A percentile compares a stretch with the other conserved stretches of the same genome.
phyloP scores from a whole-genome alignment of 768 basidiomycete genomes.

The Pleurotus ostreatus region DNA sequence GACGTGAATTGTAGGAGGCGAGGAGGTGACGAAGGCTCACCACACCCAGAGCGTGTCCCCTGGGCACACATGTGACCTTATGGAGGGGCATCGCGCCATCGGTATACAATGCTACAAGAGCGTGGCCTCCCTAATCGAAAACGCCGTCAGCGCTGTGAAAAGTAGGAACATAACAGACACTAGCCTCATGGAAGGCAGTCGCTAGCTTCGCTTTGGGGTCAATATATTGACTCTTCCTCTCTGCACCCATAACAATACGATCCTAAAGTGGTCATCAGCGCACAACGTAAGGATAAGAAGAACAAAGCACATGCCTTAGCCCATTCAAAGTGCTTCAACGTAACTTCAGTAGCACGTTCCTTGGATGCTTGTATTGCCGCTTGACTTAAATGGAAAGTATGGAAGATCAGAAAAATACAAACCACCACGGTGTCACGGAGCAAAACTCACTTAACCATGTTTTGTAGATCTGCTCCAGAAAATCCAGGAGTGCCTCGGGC shows the following conservation, averaged over 20 bases:
- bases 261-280: conserved; percentile 44
- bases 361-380: conserved; percentile 95
- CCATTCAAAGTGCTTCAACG: conserved; percentile 91
- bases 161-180: conserved; percentile 19
- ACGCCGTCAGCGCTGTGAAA: conserved; percentile 7
- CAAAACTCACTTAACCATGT: conserved; percentile 85
- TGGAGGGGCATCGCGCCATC: conserved; percentile 95
- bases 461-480: conserved; percentile 95
- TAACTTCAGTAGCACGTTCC: conserved; percentile 71
- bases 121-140: conserved; percentile 73
- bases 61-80: conserved; percentile 96
- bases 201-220: conserved; percentile 81
- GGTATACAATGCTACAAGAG: conserved; percentile 91
- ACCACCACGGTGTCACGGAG: not conserved
- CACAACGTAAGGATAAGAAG: not conserved
- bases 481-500: conserved; percentile 95
- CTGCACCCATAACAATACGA: conserved; percentile 95
- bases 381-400: conserved; percentile 38
- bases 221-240: conserved; percentile 86
- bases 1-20: not conserved
- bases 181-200: conserved; percentile 94
- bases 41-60: conserved; percentile 88
- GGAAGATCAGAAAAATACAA: not conserved
- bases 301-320: conserved; percentile 61
- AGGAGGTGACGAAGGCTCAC: conserved; percentile 39